Evolutionary conservation across 306 rosid species (phyloP).

Genomic region (Purshia tridentata): DNA sequence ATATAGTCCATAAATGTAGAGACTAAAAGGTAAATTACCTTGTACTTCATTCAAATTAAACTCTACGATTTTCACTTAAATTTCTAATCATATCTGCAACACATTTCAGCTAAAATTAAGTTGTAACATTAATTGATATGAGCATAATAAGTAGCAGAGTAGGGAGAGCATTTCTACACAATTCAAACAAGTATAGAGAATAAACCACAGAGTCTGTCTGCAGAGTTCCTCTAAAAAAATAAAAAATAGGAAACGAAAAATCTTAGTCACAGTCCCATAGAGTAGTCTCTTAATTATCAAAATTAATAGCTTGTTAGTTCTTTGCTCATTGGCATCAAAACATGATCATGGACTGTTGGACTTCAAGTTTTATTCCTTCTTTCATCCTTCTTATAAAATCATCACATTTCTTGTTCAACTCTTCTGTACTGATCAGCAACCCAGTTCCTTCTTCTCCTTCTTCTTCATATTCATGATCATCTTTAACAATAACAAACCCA

Average conservation of each 20-base stretch:
- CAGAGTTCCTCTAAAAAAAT: too few species aligned
- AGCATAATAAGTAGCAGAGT: neutral
- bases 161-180: neutral
- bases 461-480: constrained; percentile 15
- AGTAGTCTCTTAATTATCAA: neutral
- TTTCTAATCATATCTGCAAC: neutral
- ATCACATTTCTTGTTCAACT: constrained; percentile 74
- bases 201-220: too few species aligned
- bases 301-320: neutral
- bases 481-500: constrained; percentile 8
- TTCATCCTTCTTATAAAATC: constrained; percentile 72
- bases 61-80: neutral
- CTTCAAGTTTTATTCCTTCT: constrained; percentile 46
- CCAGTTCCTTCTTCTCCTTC: constrained; percentile 27
- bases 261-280: neutral
- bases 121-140: neutral
- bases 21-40: too few species aligned
- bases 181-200: neutral
- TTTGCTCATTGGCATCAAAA: neutral
- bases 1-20: too few species aligned
- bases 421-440: constrained; percentile 43
- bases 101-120: neutral
- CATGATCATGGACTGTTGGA: constrained; percentile 21
- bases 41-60: too few species aligned
- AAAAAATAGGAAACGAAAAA: neutral